These are phyloP conservation scores for Taphrina communis DNA, from an alignment of 1,139 yeast genomes.

Conservation along the genomic window DNA sequence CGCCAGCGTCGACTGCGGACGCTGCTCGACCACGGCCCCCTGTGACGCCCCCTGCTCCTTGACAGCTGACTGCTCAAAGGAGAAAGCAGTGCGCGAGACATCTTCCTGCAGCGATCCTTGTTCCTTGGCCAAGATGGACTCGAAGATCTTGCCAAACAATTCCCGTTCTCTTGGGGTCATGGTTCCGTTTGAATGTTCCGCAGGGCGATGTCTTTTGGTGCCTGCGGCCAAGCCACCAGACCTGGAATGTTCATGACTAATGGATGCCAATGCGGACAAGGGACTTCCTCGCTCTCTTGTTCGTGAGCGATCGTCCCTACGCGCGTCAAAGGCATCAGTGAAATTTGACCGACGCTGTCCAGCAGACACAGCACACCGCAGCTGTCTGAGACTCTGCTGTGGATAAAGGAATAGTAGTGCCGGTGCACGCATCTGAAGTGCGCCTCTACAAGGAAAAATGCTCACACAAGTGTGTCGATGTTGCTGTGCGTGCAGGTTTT, in stretches of 20 bases:
- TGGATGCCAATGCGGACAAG: not conserved
- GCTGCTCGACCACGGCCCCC: not conserved
- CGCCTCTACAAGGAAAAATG: too few species aligned
- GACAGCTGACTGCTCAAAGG: constrained; percentile 7
- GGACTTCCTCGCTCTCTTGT: not conserved
- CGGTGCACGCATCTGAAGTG: not conserved
- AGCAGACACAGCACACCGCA: too few species aligned
- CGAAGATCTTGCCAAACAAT: constrained; percentile 36
- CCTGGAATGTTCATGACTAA: not conserved
- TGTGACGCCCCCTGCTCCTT: not conserved
- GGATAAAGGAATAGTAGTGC: constrained; percentile 2
- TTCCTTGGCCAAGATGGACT: constrained; percentile 22
- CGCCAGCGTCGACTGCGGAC: not conserved
- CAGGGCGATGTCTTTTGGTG: not conserved
- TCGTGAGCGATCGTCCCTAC: too few species aligned
- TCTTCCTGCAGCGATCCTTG: not conserved
- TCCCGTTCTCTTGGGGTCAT: constrained; percentile 36
- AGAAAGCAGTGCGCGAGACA: not conserved
- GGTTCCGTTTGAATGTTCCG: not conserved
- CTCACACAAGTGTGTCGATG: too few species aligned
- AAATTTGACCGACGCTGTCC: too few species aligned
- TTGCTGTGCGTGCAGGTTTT: too few species aligned
- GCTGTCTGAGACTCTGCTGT: not conserved
- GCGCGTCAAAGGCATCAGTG: too few species aligned
- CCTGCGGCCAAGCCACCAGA: not conserved